These are phyloP conservation scores for Paramecium bursaria DNA, from an alignment of 73 alveolate species.

Conservation along the genomic window DNA sequence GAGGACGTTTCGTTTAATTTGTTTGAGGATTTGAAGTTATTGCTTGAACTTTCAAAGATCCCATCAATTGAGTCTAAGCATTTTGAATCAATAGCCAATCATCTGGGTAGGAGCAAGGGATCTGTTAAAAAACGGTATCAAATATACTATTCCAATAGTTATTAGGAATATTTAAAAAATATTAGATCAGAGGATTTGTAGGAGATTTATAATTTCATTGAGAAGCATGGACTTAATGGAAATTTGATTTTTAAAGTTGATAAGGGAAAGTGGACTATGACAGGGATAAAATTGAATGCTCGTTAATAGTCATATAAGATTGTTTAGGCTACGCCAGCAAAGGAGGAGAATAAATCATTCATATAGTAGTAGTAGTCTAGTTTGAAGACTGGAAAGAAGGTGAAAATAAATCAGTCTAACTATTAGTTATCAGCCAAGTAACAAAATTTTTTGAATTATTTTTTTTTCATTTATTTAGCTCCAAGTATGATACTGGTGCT, in stretches of 20 bases:
- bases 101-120: constrained; percentile 7
- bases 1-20: constrained; percentile 10
- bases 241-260: neutral
- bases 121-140: constrained; percentile 17
- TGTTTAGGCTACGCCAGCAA: no score
- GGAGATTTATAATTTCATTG: neutral
- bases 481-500: constrained; percentile 19
- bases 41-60: constrained; percentile 42
- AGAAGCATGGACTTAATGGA: constrained; percentile 25
- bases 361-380: no score
- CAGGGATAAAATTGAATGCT: no score
- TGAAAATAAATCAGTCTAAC: no score
- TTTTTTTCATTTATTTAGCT: no score
- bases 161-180: constrained; percentile 36
- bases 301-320: no score
- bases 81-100: neutral
- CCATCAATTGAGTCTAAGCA: constrained; percentile 21
- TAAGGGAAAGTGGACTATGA: neutral
- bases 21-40: constrained; percentile 41
- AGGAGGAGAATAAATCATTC: no score
- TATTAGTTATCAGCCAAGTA: no score
- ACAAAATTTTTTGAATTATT: no score
- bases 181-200: constrained; percentile 3
- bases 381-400: no score
- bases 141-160: neutral